These are phyloP conservation scores for Pythium myriotylum DNA, from an alignment of 352 stramenopile genomes.

Conservation along the genomic window DNA sequence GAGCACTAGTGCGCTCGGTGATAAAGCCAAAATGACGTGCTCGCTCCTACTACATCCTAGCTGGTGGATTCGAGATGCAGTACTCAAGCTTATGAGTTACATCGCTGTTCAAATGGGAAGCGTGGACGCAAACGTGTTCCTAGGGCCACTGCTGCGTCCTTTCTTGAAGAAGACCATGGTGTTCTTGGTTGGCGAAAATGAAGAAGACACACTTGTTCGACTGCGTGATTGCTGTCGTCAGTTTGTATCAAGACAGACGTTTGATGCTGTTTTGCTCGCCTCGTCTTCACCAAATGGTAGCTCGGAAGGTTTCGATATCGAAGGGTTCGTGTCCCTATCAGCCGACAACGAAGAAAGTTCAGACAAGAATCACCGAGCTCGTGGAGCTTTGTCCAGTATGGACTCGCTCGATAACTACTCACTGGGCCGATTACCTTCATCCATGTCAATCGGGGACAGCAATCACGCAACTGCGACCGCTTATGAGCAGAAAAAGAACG, in stretches of 20 bases:
- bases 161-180: conserved; percentile 90
- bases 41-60: conserved; percentile 87
- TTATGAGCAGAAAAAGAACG: conserved; percentile 78
- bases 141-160: conserved; percentile 85
- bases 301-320: conserved; percentile 23
- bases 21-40: conserved; percentile 84
- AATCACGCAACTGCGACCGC: conserved; percentile 15
- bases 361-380: conserved; percentile 19
- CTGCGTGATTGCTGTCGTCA: conserved; percentile 64
- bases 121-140: conserved; percentile 92
- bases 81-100: conserved; percentile 85
- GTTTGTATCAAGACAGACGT: conserved; percentile 82
- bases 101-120: conserved; percentile 87
- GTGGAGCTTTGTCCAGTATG: conserved; percentile 63
- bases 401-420: conserved; percentile 71
- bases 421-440: conserved; percentile 15
- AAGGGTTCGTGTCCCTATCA: conserved; percentile 23
- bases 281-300: conserved; percentile 44
- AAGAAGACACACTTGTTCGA: conserved; percentile 52
- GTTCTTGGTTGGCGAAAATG: conserved; percentile 66
- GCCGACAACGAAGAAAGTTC: conserved; percentile 10
- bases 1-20: conserved; percentile 73
- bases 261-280: conserved; percentile 77
- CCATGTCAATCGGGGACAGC: conserved; percentile 16
- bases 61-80: conserved; percentile 88